Evolutionary conservation across 306 rosid genomes (phyloP).

Genomic region (Casuarina equisetifolia): DNA sequence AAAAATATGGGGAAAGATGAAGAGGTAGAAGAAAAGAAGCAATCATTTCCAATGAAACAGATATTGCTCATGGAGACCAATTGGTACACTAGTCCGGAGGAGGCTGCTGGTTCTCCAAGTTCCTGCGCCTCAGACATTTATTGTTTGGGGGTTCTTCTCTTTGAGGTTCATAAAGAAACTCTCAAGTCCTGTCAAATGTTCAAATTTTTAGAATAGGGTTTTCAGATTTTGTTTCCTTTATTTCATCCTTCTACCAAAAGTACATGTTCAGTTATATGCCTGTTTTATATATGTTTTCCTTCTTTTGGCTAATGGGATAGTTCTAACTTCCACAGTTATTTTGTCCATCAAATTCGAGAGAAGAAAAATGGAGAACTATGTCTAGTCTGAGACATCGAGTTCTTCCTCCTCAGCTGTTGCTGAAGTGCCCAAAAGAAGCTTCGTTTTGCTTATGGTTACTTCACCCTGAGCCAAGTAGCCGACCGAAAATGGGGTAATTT

Average conservation of each 20-base stretch:
- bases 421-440: conserved; percentile 97
- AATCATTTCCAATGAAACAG: conserved; percentile 92
- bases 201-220: conserved; percentile 17
- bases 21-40: conserved; percentile 64
- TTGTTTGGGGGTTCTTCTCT: conserved; percentile 88
- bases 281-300: conserved; percentile 17
- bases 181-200: conserved; percentile 13
- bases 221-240: conserved; percentile 20
- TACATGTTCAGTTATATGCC: conserved; percentile 11
- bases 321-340: conserved; percentile 69
- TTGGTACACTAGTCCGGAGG: conserved; percentile 97
- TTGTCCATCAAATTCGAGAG: conserved; percentile 82
- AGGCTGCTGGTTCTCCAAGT: conserved; percentile 53
- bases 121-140: conserved; percentile 88
- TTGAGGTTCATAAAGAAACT: conserved; percentile 58
- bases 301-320: conserved; percentile 34
- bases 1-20: conserved; percentile 61
- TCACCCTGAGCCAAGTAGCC: conserved; percentile 86
- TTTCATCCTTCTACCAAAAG: conserved; percentile 18
- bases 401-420: conserved; percentile 96
- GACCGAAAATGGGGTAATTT: conserved; percentile 79
- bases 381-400: conserved; percentile 93
- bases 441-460: conserved; percentile 93
- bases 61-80: conserved; percentile 74
- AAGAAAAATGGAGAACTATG: conserved; percentile 87